phyloP scores from a whole-genome alignment of 2,329 filamentous ascomycete species.

The Clonostachys chloroleuca region DNA sequence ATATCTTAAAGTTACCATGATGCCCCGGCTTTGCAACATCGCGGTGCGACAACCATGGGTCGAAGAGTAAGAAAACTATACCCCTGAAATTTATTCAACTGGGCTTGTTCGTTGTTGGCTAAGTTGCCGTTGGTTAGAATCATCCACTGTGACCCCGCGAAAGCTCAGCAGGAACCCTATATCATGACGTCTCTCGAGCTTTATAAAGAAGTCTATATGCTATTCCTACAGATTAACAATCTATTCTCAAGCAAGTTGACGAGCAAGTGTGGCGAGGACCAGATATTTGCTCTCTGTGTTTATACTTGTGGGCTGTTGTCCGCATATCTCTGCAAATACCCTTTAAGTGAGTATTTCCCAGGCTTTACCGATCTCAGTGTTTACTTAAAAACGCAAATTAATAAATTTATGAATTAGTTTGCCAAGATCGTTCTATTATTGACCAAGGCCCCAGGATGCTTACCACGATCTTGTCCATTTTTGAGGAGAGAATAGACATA shows the following conservation, averaged over 20 bases:
- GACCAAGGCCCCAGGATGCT: conserved; percentile 40
- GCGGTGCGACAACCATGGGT: conserved; percentile 49
- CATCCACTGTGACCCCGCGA: no score
- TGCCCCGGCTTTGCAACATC: conserved; percentile 51
- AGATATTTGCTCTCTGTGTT: conserved; percentile 52
- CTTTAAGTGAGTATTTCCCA: conserved; percentile 29
- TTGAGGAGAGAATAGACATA: conserved; percentile 41
- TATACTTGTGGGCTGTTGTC: conserved; percentile 51
- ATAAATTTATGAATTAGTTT: conserved; percentile 21
- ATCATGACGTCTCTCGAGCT: conserved; percentile 21
- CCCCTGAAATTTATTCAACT: no score
- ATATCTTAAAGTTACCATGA: conserved; percentile 51
- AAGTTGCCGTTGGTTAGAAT: no score
- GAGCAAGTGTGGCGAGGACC: conserved; percentile 46
- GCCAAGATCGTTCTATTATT: conserved; percentile 30
- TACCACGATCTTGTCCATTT: conserved; percentile 34
- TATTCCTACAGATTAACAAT: conserved; percentile 46
- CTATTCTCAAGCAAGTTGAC: conserved; percentile 40
- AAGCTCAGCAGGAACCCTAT: no score
- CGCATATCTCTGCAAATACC: conserved; percentile 46
- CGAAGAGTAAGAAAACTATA: conserved; percentile 31
- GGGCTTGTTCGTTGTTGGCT: no score
- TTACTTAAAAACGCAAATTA: conserved; percentile 1
- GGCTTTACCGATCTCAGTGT: no score
- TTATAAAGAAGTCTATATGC: conserved; percentile 39